A percentile compares a stretch with the other conserved stretches of the same genome.
These are phyloP conservation scores for Trichoderma hamatum DNA, from an alignment of 2,329 filamentous ascomycete species.

Conservation along the genomic window DNA sequence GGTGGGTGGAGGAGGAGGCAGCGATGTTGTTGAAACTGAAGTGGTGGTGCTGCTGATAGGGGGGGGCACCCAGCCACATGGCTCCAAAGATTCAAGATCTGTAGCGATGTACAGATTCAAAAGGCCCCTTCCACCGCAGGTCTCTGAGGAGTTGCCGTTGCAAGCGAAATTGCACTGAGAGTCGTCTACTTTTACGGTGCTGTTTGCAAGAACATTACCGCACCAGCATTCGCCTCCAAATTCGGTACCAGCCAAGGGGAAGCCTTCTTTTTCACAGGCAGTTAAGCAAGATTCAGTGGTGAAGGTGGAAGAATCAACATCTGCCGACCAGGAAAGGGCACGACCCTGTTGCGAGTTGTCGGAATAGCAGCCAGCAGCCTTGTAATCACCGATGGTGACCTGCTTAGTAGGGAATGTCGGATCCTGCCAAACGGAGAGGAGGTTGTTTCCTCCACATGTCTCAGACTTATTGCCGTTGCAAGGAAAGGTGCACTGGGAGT, in stretches of 20 bases:
- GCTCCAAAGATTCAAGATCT: slow-evolving; percentile 54
- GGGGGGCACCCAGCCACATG: slow-evolving; percentile 47
- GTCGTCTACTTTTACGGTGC: slow-evolving; percentile 42
- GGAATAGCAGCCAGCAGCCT: slow-evolving; percentile 64
- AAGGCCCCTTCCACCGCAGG: slow-evolving; percentile 48
- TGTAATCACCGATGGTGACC: slow-evolving; percentile 56
- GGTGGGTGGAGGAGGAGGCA: slow-evolving; percentile 23
- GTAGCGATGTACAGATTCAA: slow-evolving; percentile 53
- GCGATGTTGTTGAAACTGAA: slow-evolving; percentile 3
- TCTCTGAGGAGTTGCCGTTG: slow-evolving; percentile 48
- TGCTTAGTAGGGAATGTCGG: slow-evolving; percentile 51
- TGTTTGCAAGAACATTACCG: slow-evolving; percentile 56
- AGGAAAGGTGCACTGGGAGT: slow-evolving; percentile 60
- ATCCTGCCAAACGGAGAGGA: slow-evolving; percentile 54
- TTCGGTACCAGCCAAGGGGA: slow-evolving; percentile 54
- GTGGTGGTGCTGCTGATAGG: slow-evolving; percentile 27
- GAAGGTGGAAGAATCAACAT: slow-evolving; percentile 42
- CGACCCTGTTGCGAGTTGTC: slow-evolving; percentile 48
- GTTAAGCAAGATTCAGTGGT: slow-evolving; percentile 49
- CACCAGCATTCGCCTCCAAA: slow-evolving; percentile 52
- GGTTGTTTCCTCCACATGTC: slow-evolving; percentile 51
- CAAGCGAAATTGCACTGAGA: slow-evolving; percentile 56
- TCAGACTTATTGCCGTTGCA: slow-evolving; percentile 52
- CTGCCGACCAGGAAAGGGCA: slow-evolving; percentile 50
- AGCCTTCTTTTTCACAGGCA: slow-evolving; percentile 49